phyloP scores from a whole-genome alignment of 176 grass and related monocot species.

The Aegilops bicornis region DNA sequence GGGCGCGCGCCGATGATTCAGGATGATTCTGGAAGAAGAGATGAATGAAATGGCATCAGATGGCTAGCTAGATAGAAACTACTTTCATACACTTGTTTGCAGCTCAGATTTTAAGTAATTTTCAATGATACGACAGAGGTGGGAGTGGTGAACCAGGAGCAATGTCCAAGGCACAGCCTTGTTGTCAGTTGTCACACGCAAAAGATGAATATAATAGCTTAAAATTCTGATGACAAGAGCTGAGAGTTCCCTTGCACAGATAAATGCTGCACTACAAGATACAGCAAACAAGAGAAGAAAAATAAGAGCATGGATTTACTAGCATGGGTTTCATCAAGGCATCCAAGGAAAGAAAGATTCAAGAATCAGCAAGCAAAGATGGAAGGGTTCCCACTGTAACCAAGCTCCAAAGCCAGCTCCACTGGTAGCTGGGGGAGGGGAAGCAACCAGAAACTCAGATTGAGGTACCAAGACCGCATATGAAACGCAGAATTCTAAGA shows the following conservation, averaged over 20 bases:
- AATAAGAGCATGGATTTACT: background rate
- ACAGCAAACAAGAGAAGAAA: conserved; percentile 10
- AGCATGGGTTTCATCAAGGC: conserved; percentile 31
- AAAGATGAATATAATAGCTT: conserved; percentile 23
- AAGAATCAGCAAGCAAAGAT: conserved; percentile 30
- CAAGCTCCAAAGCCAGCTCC: conserved; percentile 21
- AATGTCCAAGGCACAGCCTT: conserved; percentile 45
- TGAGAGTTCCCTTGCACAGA: conserved; percentile 6
- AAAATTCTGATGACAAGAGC: conserved; percentile 15
- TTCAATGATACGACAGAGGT: conserved; percentile 49
- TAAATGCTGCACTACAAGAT: background rate
- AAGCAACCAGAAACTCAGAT: conserved; percentile 19
- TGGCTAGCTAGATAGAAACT: background rate
- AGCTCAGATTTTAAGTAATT: conserved; percentile 22
- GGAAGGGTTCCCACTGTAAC: conserved; percentile 24
- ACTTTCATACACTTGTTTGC: conserved; percentile 2
- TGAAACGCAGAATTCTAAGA: background rate
- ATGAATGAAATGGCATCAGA: conserved; percentile 37
- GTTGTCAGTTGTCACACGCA: conserved; percentile 33
- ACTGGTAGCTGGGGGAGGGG: background rate
- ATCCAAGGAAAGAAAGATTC: conserved; percentile 34
- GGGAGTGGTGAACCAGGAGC: conserved; percentile 23
- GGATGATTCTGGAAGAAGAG: conserved; percentile 40
- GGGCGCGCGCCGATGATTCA: background rate
- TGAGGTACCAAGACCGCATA: background rate